A percentile compares a stretch with the other conserved stretches of the same genome.
Evolutionary conservation across 2,329 filamentous ascomycete species (phyloP).

Genomic region (Cercospora citrullina): DNA sequence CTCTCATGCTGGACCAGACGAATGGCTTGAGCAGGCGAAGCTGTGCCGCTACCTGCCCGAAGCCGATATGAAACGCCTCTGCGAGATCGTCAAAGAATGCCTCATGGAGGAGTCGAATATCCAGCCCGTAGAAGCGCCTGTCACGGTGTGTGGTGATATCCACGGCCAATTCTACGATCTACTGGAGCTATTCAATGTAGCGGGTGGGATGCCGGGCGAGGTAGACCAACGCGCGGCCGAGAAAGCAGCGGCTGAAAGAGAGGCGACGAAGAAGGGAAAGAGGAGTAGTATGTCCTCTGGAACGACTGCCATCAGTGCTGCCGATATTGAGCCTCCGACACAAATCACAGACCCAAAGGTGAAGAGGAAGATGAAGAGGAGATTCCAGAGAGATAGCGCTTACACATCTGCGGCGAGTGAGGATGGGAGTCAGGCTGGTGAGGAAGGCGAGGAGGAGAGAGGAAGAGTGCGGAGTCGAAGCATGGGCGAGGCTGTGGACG

Average conservation of each 20-base stretch:
- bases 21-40: constrained; percentile 96
- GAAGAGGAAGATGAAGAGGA: constrained; percentile 74
- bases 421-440: constrained; percentile 37
- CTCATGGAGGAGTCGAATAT: constrained; percentile 99
- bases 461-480: constrained; percentile 42
- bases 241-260: constrained; percentile 25
- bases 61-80: constrained; percentile 95
- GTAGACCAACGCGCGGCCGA: constrained; percentile 34
- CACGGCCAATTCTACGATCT: constrained; percentile 99
- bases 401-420: constrained; percentile 56
- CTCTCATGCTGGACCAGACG: constrained; percentile 81
- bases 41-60: constrained; percentile 97
- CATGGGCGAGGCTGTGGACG: constrained; percentile 42
- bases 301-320: constrained; percentile 71
- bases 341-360: constrained; percentile 86
- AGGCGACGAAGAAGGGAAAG: constrained; percentile 22
- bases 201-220: constrained; percentile 93
- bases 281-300: constrained; percentile 28
- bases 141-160: constrained; percentile 96
- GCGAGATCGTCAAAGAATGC: constrained; percentile 97
- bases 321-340: constrained; percentile 86
- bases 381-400: constrained; percentile 52
- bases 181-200: constrained; percentile 92
- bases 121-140: constrained; percentile 92
- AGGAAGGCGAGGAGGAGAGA: constrained; percentile 49